Evolutionary conservation across 164 flowering plant genomes (phyloP).

Genomic region (Nymphaea colorata): DNA sequence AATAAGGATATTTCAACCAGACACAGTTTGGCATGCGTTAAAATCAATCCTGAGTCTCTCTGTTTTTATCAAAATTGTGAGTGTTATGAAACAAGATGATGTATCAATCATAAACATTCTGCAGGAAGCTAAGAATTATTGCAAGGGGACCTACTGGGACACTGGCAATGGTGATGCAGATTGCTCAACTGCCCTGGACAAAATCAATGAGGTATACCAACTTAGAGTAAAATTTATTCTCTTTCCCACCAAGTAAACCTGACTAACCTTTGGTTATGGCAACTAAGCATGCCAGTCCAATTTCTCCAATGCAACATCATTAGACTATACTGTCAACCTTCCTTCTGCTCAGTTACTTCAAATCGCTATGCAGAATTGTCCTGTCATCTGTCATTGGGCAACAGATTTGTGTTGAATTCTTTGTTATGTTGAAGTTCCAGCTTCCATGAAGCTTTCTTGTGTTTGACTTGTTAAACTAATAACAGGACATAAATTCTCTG

Average conservation of each 20-base stretch:
- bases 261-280: not conserved
- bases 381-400: too few species aligned
- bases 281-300: not conserved
- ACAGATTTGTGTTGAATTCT: too few species aligned
- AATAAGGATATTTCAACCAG: too few species aligned
- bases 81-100: too few species aligned
- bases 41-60: too few species aligned
- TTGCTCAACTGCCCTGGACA: slow-evolving; percentile 32
- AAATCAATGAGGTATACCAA: slow-evolving; percentile 42
- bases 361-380: too few species aligned
- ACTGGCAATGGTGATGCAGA: slow-evolving; percentile 14
- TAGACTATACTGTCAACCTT: too few species aligned
- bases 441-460: not conserved
- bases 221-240: not conserved
- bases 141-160: slow-evolving; percentile 51
- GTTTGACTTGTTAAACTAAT: not conserved
- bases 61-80: too few species aligned
- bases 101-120: not conserved
- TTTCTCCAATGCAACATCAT: not conserved
- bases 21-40: too few species aligned
- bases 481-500: slow-evolving; percentile 39
- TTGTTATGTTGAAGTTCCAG: too few species aligned
- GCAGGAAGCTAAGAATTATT: slow-evolving; percentile 36
- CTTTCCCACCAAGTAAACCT: not conserved
- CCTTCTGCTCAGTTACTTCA: too few species aligned